Percentiles rank a stretch among this genome's conserved stretches.
These are phyloP conservation scores for Chytridiales sp. DNA, from an alignment of 371 early-diverging fungal genomes.

Conservation along the genomic window DNA sequence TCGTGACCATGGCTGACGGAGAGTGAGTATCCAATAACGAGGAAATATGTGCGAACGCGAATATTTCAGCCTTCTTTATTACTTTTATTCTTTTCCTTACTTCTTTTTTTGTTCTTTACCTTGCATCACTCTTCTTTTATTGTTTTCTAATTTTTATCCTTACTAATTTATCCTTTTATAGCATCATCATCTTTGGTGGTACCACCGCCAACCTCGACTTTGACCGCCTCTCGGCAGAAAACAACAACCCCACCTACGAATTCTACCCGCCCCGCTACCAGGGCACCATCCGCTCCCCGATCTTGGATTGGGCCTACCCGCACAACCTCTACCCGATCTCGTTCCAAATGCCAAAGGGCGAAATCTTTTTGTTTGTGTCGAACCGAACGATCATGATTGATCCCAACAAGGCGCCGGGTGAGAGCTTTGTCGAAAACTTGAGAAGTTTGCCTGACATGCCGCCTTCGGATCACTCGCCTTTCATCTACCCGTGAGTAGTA, in stretches of 20 bases:
- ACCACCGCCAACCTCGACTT: constrained; percentile 23
- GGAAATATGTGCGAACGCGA: too few species aligned
- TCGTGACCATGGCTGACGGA: constrained; percentile 25
- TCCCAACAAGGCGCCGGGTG: constrained; percentile 16
- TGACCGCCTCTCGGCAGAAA: constrained; percentile 10
- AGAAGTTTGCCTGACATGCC: constrained; percentile 17
- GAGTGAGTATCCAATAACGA: constrained; percentile 9
- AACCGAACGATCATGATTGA: constrained; percentile 30
- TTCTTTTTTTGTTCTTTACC: too few species aligned
- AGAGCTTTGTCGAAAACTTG: constrained; percentile 15
- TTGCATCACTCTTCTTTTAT: too few species aligned
- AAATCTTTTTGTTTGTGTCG: constrained; percentile 33
- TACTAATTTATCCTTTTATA: background rate
- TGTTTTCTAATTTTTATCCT: too few species aligned
- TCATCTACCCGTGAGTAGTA: constrained; percentile 27
- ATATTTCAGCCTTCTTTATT: too few species aligned
- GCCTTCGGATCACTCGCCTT: constrained; percentile 30
- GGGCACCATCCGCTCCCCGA: background rate
- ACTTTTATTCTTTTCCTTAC: too few species aligned
- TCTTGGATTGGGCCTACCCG: constrained; percentile 34
- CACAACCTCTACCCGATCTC: constrained; percentile 38
- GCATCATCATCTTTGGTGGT: constrained; percentile 28
- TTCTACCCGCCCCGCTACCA: constrained; percentile 28
- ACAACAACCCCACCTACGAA: constrained; percentile 43
- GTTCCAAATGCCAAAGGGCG: constrained; percentile 36